Conservation (phyloP, 352 stramenopile species). For the Phytophthora idaei region DNA sequence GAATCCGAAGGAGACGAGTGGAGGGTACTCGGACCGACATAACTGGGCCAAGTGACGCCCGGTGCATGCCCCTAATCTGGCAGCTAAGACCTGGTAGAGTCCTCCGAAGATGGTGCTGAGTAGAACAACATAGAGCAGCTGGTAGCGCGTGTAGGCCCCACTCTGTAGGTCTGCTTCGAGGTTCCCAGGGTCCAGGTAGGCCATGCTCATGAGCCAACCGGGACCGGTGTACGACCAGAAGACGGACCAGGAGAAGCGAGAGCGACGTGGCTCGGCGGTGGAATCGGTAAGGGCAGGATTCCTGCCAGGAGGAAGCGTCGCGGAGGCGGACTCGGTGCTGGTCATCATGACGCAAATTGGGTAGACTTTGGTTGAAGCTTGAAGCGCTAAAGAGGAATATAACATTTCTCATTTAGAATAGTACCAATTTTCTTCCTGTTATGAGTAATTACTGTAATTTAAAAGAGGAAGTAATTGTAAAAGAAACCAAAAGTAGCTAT, state of each 20-base stretch:
- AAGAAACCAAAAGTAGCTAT: too few species aligned
- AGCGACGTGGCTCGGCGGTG: background rate
- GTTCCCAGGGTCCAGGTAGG: conserved; percentile 93
- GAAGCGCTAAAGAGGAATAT: background rate
- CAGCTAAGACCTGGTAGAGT: conserved; percentile 89
- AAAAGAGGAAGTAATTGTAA: too few species aligned
- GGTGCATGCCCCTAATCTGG: conserved; percentile 85
- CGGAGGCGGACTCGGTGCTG: background rate
- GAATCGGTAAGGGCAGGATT: background rate
- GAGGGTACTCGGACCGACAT: conserved; percentile 74
- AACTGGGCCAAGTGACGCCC: conserved; percentile 82
- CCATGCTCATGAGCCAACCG: conserved; percentile 79
- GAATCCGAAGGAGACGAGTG: conserved; percentile 52
- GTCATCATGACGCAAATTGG: conserved; percentile 13
- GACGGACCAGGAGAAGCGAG: conserved; percentile 53
- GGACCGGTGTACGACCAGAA: conserved; percentile 67
- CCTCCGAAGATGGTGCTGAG: conserved; percentile 84
- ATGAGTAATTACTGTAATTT: background rate
- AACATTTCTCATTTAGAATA: background rate
- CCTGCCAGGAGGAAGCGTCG: background rate
- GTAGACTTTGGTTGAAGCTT: conserved; percentile 4
- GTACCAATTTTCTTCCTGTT: background rate
- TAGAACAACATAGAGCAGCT: conserved; percentile 87
- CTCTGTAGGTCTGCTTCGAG: conserved; percentile 93
- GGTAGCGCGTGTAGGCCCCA: conserved; percentile 83